Evolutionary conservation across 805 yeast genomes (phyloP).

Genomic region (Candida krabiensis): DNA sequence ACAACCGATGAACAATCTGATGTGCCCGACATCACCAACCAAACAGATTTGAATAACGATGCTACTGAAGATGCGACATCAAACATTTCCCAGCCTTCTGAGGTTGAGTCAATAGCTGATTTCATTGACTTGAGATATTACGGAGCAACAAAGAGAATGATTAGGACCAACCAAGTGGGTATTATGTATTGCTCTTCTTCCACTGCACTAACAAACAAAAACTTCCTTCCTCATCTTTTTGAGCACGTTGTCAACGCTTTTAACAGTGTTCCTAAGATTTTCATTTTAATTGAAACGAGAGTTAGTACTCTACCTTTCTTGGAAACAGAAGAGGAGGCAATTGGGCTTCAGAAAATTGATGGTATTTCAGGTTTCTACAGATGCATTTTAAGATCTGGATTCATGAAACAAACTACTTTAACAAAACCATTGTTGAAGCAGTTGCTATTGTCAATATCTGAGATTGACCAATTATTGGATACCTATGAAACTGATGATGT

Average conservation of each 20-base stretch:
- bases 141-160: constrained; percentile 12
- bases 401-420: constrained; percentile 39
- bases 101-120: constrained; percentile 1
- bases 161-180: constrained; percentile 38
- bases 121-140: constrained; percentile 6
- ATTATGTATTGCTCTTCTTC: constrained; percentile 42
- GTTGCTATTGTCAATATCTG: constrained; percentile 18
- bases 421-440: constrained; percentile 20
- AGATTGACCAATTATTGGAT: constrained; percentile 9
- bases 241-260: constrained; percentile 39
- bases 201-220: constrained; percentile 40
- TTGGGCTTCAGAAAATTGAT: constrained; percentile 40
- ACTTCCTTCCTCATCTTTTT: constrained; percentile 46
- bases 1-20: background rate
- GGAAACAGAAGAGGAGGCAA: constrained; percentile 36
- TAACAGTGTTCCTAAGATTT: constrained; percentile 42
- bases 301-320: constrained; percentile 45
- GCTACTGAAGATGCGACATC: background rate
- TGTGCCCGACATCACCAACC: constrained; percentile 1
- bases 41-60: background rate
- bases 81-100: constrained; percentile 5
- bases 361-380: constrained; percentile 45
- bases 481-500: constrained; percentile 9
- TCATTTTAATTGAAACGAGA: constrained; percentile 44
- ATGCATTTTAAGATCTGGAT: constrained; percentile 50